Conservation (phyloP, 2,329 filamentous ascomycete genomes). For the Dothidotthia symphoricarpi region DNA sequence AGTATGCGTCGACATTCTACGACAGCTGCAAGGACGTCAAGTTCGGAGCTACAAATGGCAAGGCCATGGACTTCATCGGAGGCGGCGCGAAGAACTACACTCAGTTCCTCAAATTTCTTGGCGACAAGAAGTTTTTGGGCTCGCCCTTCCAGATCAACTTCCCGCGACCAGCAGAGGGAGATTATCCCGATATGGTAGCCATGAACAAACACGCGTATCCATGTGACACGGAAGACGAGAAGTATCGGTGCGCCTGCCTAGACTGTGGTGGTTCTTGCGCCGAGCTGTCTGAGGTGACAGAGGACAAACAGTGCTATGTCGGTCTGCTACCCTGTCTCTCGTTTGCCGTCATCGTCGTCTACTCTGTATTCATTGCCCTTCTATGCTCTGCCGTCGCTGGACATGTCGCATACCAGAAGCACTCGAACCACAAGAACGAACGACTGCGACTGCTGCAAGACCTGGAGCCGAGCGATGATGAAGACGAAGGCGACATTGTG, state of each 20-base stretch:
- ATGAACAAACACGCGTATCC: slow-evolving; percentile 72
- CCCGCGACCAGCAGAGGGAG: slow-evolving; percentile 57
- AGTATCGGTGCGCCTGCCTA: slow-evolving; percentile 87
- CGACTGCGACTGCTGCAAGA: slow-evolving; percentile 85
- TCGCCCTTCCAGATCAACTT: slow-evolving; percentile 99
- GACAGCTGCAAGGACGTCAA: slow-evolving; percentile 99
- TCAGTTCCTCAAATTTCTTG: slow-evolving; percentile 84
- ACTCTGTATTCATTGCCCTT: slow-evolving; percentile 70
- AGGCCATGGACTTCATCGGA: slow-evolving; percentile 93
- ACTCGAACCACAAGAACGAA: slow-evolving; percentile 73
- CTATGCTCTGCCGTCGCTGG: slow-evolving; percentile 67
- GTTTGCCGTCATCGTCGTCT: slow-evolving; percentile 85
- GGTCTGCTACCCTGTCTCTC: slow-evolving; percentile 89
- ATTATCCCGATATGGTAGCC: slow-evolving; percentile 68
- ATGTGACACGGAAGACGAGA: slow-evolving; percentile 85
- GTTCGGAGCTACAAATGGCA: slow-evolving; percentile 89
- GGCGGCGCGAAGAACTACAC: slow-evolving; percentile 90
- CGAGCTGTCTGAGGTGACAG: slow-evolving; percentile 71
- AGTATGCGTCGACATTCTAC: slow-evolving; percentile 86
- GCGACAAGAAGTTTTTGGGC: slow-evolving; percentile 84
- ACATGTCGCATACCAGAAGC: slow-evolving; percentile 72
- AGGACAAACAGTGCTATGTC: slow-evolving; percentile 72
- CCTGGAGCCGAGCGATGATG: slow-evolving; percentile 79
- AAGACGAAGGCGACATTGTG: slow-evolving; percentile 85
- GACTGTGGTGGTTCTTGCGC: slow-evolving; percentile 89